These are phyloP conservation scores for Rosa hybrid DNA, from an alignment of 331 rosid genomes.

Conservation along the genomic window DNA sequence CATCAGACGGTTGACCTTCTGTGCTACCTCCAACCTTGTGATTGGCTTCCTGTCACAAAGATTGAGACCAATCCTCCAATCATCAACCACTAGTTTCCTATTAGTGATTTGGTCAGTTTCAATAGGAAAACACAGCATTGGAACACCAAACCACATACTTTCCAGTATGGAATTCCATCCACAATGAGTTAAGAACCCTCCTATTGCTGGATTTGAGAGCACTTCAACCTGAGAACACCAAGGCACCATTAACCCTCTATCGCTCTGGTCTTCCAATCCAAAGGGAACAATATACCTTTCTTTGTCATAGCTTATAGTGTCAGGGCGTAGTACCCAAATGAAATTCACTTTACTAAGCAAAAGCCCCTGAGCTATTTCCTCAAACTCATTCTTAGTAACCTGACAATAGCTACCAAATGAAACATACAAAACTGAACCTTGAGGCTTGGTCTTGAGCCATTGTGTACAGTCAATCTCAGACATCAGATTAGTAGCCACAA, in stretches of 20 bases:
- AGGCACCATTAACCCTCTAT: constrained; percentile 24
- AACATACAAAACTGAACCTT: constrained; percentile 32
- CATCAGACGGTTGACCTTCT: constrained; percentile 27
- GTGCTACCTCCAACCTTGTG: constrained; percentile 22
- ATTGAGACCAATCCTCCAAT: constrained; percentile 38
- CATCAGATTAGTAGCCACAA: constrained; percentile 35
- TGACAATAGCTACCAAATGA: constrained; percentile 33
- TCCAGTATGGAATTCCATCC: constrained; percentile 42
- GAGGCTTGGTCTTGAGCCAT: constrained; percentile 36
- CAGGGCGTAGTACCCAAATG: constrained; percentile 35
- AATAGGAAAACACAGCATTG: constrained; percentile 33
- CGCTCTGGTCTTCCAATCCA: constrained; percentile 25
- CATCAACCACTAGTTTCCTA: constrained; percentile 41
- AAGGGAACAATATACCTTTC: constrained; percentile 4
- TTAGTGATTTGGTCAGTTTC: constrained; percentile 27
- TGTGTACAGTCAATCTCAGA: constrained; percentile 30
- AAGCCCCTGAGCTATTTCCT: constrained; percentile 30
- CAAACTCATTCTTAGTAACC: constrained; percentile 11
- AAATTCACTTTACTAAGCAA: constrained; percentile 26
- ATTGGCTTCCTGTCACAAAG: constrained; percentile 28
- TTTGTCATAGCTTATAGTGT: constrained; percentile 14
- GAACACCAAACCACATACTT: constrained; percentile 32
- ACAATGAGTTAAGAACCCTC: constrained; percentile 43
- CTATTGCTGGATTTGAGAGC: constrained; percentile 27
- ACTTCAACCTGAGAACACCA: constrained; percentile 41